Base-by-base conservation (phyloP, 225 moss, liverwort and hornwort species). In the Polytrichum commune region DNA sequence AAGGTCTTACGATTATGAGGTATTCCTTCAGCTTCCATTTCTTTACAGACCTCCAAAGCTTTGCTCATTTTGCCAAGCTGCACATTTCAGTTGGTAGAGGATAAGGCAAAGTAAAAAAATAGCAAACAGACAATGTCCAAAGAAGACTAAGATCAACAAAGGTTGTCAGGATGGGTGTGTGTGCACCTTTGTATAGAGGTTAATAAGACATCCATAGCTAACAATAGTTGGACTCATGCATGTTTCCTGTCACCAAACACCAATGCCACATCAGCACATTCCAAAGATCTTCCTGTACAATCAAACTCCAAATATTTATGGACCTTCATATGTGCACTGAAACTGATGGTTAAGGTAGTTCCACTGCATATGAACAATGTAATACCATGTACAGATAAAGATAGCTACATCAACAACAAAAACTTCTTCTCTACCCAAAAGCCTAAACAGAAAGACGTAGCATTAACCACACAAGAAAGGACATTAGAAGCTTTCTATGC, bases 21-120 rank as follows among this genome's bases (percentile, higher is more conserved):
- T 67, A 93, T 77, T 38, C 90, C 90, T 72, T 85, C 79, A 19
- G 68, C 65, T 69, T 85, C 79, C 92, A 93, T 93, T 58, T 86
- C 79, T 28, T 72, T 74, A 78, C 84, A 81, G 9, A 89, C 73
- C 65, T 86, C 80, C 72, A 89, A 67, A 19, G 92, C 90, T 74
- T 89, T 84, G 75, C 32, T 78, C 86, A 93, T 82, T 75, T 86
- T 93, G 64, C 92, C 92, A 66, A 88, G 76, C 92, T 93, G 84
- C 76, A 81, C 22, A 23, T 54, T 24, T 62, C 75, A 55, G 33
- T 9, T 69, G 10, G 25, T 54, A 67, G 67, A 29, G 67, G 61
- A 7, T 20, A 58, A 58, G 71, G 46, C 19, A 32, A 65, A 32
- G 19, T 9, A 23, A 20, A 30, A 30, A 20, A 35, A 63, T 63